Evolutionary conservation across 139 green algal species (phyloP).

Genomic region (Tetradesmus obliquus): DNA sequence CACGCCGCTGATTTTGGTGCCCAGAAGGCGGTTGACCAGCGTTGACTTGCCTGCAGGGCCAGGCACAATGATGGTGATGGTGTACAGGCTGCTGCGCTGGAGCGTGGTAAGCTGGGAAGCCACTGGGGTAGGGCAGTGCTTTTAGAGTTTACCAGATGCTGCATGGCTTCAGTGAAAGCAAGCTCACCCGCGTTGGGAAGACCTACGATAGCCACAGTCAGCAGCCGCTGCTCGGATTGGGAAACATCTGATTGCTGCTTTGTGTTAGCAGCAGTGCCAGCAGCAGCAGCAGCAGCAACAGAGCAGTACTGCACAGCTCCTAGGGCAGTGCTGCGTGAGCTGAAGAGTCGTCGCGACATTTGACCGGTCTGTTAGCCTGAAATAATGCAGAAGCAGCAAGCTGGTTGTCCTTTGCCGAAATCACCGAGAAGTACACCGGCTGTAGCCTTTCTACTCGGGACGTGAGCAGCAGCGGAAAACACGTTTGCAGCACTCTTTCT

Average conservation of each 20-base stretch:
- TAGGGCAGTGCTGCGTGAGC: neutral
- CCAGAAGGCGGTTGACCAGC: conserved; percentile 69
- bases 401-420: no score
- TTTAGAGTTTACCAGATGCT: no score
- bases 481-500: no score
- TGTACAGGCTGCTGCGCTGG: neutral
- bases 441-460: no score
- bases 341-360: neutral
- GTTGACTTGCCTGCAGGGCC: conserved; percentile 63
- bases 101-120: no score
- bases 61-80: neutral
- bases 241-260: neutral
- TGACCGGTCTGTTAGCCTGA: neutral
- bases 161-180: neutral
- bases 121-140: no score
- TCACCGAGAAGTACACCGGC: no score
- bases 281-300: neutral
- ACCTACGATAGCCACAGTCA: conserved; percentile 61
- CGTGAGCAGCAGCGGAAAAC: no score
- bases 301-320: neutral
- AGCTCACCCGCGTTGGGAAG: conserved; percentile 57
- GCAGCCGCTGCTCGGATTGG: neutral
- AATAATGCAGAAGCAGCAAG: neutral
- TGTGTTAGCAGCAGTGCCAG: neutral
- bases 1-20: conserved; percentile 78